Base-by-base conservation (phyloP, 768 basidiomycete genomes). In the Antrodiella citrinella region DNA sequence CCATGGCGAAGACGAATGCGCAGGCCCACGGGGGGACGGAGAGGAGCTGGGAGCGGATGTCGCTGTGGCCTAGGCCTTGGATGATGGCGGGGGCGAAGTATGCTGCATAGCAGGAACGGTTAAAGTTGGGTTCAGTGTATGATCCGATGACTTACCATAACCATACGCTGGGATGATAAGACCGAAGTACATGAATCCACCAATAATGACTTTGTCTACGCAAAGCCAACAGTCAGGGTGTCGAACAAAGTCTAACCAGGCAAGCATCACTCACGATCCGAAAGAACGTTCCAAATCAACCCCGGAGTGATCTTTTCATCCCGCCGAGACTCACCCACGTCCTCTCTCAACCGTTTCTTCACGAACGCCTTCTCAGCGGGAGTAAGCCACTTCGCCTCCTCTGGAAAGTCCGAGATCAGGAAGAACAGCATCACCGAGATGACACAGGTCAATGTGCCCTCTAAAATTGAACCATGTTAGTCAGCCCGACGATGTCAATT, bases 371-470 rank as follows among this genome's bases (percentile, higher is more conserved):
- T 51, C 41, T 59, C 61, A 4, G 51, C 53, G 1, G 40, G 22
- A 1, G 53, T 60, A n/a, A 70, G 54, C 59, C 65, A 69, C 24
- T 41, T 49, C 4, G 61, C 60, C 10, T 55, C 53, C 20, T 52
- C 49, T 0, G 65, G 62, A 30, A 59, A 55, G 13, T 58, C 51
- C 1, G 67, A 63, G 7, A 68, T 50, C 41, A 68, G 40, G 54
- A 62, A 63, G 57, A 55, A 64, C 13, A 62, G 48, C 9, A 52
- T 24, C 30, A 61, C 26, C 3, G 63, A 65, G 41, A 62, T 52
- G 18, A 68, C 54, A 19, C 57, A 59, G 10, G 68, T 69, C 43
- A 66, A 50, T 12, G 62, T 38, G 3, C 68, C 68, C 52, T 68
- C 65, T 56, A 30, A 19, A 21, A 19, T 15, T 4, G 9, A 26